These are phyloP conservation scores for Tricholoma furcatifolium DNA, from an alignment of 768 basidiomycete genomes.

Conservation along the genomic window DNA sequence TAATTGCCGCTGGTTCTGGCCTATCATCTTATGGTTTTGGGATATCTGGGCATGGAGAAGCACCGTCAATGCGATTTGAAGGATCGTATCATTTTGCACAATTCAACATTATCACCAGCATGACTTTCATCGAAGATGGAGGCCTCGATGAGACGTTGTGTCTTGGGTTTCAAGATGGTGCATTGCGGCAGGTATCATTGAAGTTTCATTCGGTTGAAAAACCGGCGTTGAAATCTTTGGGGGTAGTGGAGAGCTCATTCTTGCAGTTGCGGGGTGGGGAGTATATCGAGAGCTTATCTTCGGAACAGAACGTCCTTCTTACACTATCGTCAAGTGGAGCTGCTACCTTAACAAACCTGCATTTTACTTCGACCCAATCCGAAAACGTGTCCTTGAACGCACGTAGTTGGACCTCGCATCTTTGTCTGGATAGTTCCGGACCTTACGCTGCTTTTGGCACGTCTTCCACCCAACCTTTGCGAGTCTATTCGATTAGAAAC, in stretches of 20 bases:
- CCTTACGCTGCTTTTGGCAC: slow-evolving; percentile 72
- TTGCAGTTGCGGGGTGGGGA: slow-evolving; percentile 37
- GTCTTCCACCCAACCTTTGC: slow-evolving; percentile 57
- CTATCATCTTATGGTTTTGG: slow-evolving; percentile 60
- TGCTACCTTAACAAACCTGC: slow-evolving; percentile 32
- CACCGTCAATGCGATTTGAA: slow-evolving; percentile 49
- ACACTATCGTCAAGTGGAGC: slow-evolving; percentile 58
- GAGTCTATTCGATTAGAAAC: slow-evolving; percentile 51
- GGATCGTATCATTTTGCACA: slow-evolving; percentile 39
- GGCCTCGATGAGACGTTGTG: slow-evolving; percentile 44
- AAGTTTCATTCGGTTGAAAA: slow-evolving; percentile 15
- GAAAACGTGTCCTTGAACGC: slow-evolving; percentile 42
- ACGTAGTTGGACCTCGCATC: slow-evolving; percentile 64
- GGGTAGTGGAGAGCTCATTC: slow-evolving; percentile 4
- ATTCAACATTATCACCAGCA: slow-evolving; percentile 51
- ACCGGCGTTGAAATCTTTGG: slow-evolving; percentile 19
- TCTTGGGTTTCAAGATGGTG: slow-evolving; percentile 61
- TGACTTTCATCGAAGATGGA: slow-evolving; percentile 47
- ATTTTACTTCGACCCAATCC: slow-evolving; percentile 17
- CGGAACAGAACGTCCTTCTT: slow-evolving; percentile 42
- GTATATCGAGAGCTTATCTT: slow-evolving; percentile 55
- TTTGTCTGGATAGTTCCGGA: slow-evolving; percentile 47
- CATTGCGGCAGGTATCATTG: slow-evolving; percentile 43
- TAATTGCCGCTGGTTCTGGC: slow-evolving; percentile 58
- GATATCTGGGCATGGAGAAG: slow-evolving; percentile 21